Base-by-base conservation (phyloP, 1,284 basidiomycete species). In the Vanrija sp. region DNA sequence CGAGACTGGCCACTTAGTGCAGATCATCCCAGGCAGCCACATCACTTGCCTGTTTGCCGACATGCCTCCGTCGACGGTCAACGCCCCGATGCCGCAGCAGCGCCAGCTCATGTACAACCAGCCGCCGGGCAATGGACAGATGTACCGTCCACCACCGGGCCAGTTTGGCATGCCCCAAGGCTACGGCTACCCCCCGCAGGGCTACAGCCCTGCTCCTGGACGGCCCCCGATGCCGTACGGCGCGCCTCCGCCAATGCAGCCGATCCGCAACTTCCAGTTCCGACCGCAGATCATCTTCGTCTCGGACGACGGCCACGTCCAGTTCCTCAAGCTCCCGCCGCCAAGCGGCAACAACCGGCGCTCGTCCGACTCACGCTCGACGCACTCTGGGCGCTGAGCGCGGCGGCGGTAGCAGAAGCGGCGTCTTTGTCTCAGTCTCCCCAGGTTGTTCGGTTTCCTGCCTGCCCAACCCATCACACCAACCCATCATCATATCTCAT, bases 21-120 rank as follows among this genome's bases (percentile, higher is more conserved):
- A 98, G 79, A 89, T 98, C 67, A 96, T 98, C 59, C 92, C 95
- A 62, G 91, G 91, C 54, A 86, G 86, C 66, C 90, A 91, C 73
- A 81, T 96, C 34, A 86, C 89, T 14, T 84, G 93, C 55, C 79
- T 98, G 28, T 98, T 97, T 70, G 89, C 94, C 51, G 95, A 98
- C 74, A 89, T 90, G 7, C 92, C 93, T 0, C 87, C 93, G 1
- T 91, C 92, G 46, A 66, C 72, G 3, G 63, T 74, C 52, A 73
- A 76, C 49, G 68, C 72, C 4, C 70, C 72, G 23, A 46, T 63
- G 3, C 63, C 62, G 16, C 51, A 58, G n/a, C 60, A 57, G 44
- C 65, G 69, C 5, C 71, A 69, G 53, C 58, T 68, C 16, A 68
- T 72, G 65, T 69, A 70, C 47, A 58, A 23, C 43, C 53, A 43